Conservation (phyloP, 495 filamentous ascomycete species). For the Aspergillus wentii region DNA sequence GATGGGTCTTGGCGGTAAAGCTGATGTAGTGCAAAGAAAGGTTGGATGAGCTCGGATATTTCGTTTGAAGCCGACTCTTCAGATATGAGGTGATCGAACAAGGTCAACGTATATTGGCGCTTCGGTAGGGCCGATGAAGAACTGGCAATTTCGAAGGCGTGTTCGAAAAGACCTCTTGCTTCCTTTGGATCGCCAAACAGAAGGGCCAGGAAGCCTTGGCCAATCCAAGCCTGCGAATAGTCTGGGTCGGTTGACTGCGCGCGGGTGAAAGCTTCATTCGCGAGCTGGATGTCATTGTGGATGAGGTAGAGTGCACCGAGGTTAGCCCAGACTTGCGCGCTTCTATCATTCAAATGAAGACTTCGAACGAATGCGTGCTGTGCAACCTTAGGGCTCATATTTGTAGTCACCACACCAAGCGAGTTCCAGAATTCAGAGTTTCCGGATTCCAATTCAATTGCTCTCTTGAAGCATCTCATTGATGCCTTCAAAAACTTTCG, state of each 20-base stretch:
- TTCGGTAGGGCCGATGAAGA: constrained; percentile 66
- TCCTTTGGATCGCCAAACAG: constrained; percentile 67
- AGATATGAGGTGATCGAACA: constrained; percentile 71
- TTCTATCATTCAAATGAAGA: constrained; percentile 84
- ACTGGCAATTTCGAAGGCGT: constrained; percentile 88
- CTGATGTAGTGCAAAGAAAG: constrained; percentile 85
- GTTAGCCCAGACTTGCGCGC: constrained; percentile 83
- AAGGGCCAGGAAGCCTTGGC: constrained; percentile 81
- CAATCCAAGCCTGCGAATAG: constrained; percentile 87
- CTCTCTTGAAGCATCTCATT: constrained; percentile 89
- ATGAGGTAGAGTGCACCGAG: constrained; percentile 80
- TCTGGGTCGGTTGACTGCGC: constrained; percentile 93
- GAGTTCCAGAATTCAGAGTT: constrained; percentile 99
- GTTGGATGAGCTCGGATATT: constrained; percentile 59
- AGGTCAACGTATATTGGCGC: constrained; percentile 67
- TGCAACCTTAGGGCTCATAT: constrained; percentile 77
- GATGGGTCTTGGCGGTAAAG: constrained; percentile 61
- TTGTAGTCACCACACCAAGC: constrained; percentile 82
- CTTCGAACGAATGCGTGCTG: constrained; percentile 95
- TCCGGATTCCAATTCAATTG: constrained; percentile 91
- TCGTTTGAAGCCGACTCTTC: constrained; percentile 53
- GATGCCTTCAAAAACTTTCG: constrained; percentile 72
- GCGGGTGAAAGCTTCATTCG: constrained; percentile 82
- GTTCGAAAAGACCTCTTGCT: constrained; percentile 81
- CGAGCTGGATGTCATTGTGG: constrained; percentile 74